Evolutionary conservation across 2,329 filamentous ascomycete genomes (phyloP).

Genomic region (Pyrenochaeta sp.): DNA sequence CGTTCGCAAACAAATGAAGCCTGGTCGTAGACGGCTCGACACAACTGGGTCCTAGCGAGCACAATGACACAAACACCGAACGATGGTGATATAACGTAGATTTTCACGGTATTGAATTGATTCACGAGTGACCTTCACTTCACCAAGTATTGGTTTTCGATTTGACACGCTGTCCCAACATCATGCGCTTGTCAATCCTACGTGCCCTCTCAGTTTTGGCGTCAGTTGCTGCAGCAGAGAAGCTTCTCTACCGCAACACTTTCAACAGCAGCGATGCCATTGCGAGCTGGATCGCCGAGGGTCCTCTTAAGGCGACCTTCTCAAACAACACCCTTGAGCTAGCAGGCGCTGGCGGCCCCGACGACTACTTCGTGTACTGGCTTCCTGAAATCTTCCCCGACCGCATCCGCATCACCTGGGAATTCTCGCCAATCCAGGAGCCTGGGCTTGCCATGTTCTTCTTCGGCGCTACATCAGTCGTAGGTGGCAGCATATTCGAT

Average conservation of each 20-base stretch:
- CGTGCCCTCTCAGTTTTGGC: constrained; percentile 1
- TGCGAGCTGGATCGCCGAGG: constrained; percentile 44
- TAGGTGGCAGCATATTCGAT: constrained; percentile 42
- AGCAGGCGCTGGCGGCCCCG: constrained; percentile 30
- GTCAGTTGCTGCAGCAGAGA: constrained; percentile 35
- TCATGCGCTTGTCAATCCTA: neutral
- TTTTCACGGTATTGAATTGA: neutral
- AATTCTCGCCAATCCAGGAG: constrained; percentile 42
- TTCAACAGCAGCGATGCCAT: constrained; percentile 36
- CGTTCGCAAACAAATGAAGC: neutral
- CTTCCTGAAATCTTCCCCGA: constrained; percentile 44
- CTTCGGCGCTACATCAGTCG: constrained; percentile 41
- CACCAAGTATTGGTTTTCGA: neutral
- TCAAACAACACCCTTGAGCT: constrained; percentile 40
- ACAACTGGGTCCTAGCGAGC: neutral
- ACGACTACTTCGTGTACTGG: constrained; percentile 47
- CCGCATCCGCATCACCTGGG: constrained; percentile 44
- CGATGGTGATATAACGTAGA: neutral
- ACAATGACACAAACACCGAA: neutral
- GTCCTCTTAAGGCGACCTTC: constrained; percentile 33
- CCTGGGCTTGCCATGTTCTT: constrained; percentile 48
- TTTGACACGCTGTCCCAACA: neutral
- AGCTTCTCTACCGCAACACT: constrained; percentile 46
- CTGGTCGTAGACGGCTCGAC: constrained; percentile 3
- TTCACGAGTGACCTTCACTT: too few species aligned